These are phyloP conservation scores for Linnemannia exigua DNA, from an alignment of 192 early-diverging fungal species.

Conservation along the genomic window DNA sequence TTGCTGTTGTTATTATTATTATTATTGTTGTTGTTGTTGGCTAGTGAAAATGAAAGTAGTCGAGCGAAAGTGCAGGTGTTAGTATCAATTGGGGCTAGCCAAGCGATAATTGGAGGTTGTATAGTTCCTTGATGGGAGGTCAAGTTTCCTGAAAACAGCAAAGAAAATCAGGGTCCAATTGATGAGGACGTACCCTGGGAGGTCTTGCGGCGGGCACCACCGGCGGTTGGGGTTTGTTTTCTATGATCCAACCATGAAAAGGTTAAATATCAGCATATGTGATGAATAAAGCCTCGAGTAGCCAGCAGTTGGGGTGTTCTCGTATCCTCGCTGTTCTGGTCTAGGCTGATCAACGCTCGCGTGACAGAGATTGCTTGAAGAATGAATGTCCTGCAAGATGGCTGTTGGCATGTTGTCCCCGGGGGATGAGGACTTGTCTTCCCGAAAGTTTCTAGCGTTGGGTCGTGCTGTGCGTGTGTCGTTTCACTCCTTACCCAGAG, in stretches of 20 bases:
- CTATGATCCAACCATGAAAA: constrained; percentile 9
- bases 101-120: not conserved
- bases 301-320: not conserved
- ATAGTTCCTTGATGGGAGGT: not conserved
- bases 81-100: not conserved
- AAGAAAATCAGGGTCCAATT: not conserved
- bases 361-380: not conserved
- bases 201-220: constrained; percentile 40
- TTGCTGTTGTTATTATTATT: not conserved
- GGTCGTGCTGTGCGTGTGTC: no score
- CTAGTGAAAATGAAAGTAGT: not conserved
- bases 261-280: not conserved
- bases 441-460: no score
- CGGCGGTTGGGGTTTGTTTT: constrained; percentile 31
- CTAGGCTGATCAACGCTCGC: not conserved
- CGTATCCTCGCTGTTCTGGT: not conserved
- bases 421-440: no score
- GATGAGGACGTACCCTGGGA: constrained; percentile 29
- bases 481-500: constrained; percentile 7
- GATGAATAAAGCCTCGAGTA: not conserved
- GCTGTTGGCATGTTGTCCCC: no score
- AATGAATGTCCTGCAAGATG: not conserved
- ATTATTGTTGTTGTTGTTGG: not conserved
- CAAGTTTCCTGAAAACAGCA: not conserved
- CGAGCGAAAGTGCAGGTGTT: not conserved